Percentiles rank a stretch among this genome's conserved stretches.
Conservation (phyloP, 148 eudicot genomes). For the Diospyros lotus region DNA sequence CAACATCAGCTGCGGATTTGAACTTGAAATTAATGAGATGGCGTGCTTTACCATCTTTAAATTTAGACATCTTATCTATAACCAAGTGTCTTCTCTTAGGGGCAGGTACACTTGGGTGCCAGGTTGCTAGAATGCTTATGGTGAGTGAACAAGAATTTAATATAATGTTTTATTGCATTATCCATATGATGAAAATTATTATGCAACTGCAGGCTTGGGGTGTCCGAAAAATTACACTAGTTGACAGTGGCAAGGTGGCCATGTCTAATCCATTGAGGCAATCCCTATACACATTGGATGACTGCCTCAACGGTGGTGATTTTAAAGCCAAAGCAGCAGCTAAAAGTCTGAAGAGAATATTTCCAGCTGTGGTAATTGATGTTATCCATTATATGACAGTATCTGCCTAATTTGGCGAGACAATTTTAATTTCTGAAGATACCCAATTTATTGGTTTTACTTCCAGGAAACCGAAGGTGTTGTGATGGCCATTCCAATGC, state of each 20-base stretch:
- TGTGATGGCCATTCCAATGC: slow-evolving; percentile 95
- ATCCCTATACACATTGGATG: slow-evolving; percentile 78
- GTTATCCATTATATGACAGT: not conserved
- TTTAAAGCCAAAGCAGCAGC: slow-evolving; percentile 78
- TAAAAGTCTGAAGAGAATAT: slow-evolving; percentile 61
- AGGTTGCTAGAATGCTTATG: slow-evolving; percentile 96
- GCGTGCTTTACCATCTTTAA: slow-evolving; percentile 85
- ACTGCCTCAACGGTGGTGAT: slow-evolving; percentile 83
- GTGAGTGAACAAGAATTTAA: slow-evolving; percentile 35
- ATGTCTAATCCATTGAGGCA: slow-evolving; percentile 97
- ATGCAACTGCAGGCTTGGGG: slow-evolving; percentile 83
- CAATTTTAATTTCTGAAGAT: not conserved
- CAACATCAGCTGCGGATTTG: slow-evolving; percentile 85
- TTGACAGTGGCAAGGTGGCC: slow-evolving; percentile 88
- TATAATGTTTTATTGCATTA: not conserved
- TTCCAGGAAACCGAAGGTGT: slow-evolving; percentile 83
- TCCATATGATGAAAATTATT: not conserved
- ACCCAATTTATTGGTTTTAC: not conserved
- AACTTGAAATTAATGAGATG: slow-evolving; percentile 94
- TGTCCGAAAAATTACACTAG: slow-evolving; percentile 71
- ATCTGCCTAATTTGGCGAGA: not conserved
- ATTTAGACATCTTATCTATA: slow-evolving; percentile 53
- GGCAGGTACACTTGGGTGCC: slow-evolving; percentile 97
- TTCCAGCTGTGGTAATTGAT: slow-evolving; percentile 71
- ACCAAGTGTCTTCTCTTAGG: slow-evolving; percentile 90